A percentile compares a stretch with the other conserved stretches of the same genome.
Conservation (phyloP, 106 monocot species). For the Phalaenopsis aphrodite region DNA sequence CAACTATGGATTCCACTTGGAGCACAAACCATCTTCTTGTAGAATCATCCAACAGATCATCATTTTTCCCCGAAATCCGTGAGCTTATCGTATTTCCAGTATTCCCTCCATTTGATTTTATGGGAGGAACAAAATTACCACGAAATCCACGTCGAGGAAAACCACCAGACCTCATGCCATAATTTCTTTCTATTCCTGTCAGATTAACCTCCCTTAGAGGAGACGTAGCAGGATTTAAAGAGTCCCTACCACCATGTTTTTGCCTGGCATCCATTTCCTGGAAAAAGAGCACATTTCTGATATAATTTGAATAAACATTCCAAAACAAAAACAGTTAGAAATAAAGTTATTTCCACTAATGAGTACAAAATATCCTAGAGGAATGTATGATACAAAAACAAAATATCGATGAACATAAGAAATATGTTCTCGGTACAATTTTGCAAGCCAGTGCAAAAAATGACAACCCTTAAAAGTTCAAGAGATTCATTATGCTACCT, state of each 20-base stretch:
- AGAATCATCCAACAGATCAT: constrained; percentile 85
- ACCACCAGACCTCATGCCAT: constrained; percentile 56
- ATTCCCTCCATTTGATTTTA: constrained; percentile 68
- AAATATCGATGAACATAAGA: neutral
- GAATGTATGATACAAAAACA: neutral
- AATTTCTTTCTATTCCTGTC: constrained; percentile 33
- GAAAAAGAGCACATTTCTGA: constrained; percentile 3
- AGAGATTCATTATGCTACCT: neutral
- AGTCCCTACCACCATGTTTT: constrained; percentile 31
- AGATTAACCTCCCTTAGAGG: constrained; percentile 50
- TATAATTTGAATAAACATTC: neutral
- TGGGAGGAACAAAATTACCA: constrained; percentile 96
- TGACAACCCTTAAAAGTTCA: neutral
- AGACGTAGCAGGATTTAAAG: constrained; percentile 36
- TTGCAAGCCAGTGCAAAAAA: neutral
- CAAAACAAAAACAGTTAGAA: neutral
- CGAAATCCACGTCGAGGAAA: constrained; percentile 77
- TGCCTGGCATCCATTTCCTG: constrained; percentile 84
- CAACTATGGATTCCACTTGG: neutral
- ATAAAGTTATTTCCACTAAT: neutral
- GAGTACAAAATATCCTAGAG: neutral
- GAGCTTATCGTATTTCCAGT: constrained; percentile 38
- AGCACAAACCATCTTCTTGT: constrained; percentile 85
- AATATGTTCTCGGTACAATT: neutral
- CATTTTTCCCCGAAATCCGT: constrained; percentile 53